Percentiles rank a stretch among this genome's conserved stretches.
These are phyloP conservation scores for Leccinum subgranulosum DNA, from an alignment of 768 basidiomycete genomes.

Conservation along the genomic window DNA sequence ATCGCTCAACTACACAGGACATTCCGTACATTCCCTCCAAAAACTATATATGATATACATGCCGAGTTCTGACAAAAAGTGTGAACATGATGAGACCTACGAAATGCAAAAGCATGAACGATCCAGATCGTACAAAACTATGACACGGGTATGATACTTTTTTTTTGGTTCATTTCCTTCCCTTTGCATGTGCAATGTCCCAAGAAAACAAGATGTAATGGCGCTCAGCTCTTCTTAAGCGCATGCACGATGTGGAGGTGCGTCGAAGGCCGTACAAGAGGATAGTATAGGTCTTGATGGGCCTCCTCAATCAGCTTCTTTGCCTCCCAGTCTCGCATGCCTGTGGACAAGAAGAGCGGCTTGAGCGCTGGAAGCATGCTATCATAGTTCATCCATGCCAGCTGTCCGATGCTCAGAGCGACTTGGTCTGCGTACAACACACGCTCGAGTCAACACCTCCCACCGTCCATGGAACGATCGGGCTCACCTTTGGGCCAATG, in stretches of 20 bases:
- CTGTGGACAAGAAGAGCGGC: constrained; percentile 54
- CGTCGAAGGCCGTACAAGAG: constrained; percentile 46
- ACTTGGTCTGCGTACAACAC: constrained; percentile 43
- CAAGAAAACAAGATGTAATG: constrained; percentile 7
- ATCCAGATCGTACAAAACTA: constrained; percentile 40
- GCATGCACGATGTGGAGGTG: constrained; percentile 62
- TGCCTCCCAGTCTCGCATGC: constrained; percentile 51
- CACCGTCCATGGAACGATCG: not conserved
- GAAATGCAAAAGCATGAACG: constrained; percentile 87
- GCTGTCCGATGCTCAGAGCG: constrained; percentile 61
- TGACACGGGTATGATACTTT: constrained; percentile 28
- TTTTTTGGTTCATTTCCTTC: constrained; percentile 6
- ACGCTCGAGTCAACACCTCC: constrained; percentile 9
- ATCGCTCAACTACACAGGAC: not conserved
- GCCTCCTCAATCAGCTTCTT: constrained; percentile 58
- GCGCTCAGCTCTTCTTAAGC: constrained; percentile 27
- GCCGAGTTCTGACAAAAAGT: not conserved
- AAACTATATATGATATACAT: constrained; percentile 9
- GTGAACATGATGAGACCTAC: constrained; percentile 30
- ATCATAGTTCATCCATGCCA: constrained; percentile 74
- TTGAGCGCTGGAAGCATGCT: constrained; percentile 60
- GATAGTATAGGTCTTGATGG: constrained; percentile 63
- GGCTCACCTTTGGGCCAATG: constrained; percentile 61
- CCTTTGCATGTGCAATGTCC: constrained; percentile 19
- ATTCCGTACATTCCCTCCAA: not conserved